These are phyloP conservation scores for Petasospora rhodanensis DNA, from an alignment of 1,139 yeast species.

Conservation along the genomic window DNA sequence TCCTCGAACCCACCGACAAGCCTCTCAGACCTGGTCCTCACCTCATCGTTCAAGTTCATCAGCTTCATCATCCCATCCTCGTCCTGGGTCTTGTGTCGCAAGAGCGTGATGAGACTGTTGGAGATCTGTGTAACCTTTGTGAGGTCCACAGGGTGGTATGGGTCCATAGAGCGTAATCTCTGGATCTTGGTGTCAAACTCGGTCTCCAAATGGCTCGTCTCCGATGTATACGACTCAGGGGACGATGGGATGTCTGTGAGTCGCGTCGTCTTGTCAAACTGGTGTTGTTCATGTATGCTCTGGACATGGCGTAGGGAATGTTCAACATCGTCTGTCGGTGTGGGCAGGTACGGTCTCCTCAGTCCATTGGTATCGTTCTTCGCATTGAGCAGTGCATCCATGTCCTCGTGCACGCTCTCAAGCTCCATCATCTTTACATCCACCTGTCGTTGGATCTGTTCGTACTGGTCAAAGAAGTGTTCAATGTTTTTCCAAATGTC, in stretches of 20 bases:
- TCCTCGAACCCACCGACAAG: constrained; percentile 4
- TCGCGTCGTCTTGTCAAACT: constrained; percentile 1
- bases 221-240: constrained; percentile 17
- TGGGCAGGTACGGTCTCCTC: too few species aligned
- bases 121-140: constrained; percentile 19
- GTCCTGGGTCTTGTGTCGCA: constrained; percentile 13
- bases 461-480: constrained; percentile 5
- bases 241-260: constrained; percentile 18
- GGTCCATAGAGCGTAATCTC: constrained; percentile 9
- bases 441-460: constrained; percentile 5
- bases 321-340: constrained; percentile 18
- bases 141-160: constrained; percentile 11
- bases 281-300: too few species aligned
- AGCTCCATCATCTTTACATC: constrained; percentile 5
- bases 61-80: constrained; percentile 9
- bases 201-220: constrained; percentile 18
- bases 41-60: constrained; percentile 9
- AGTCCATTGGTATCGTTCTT: too few species aligned
- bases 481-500: constrained; percentile 5
- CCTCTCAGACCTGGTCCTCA: constrained; percentile 6
- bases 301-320: neutral
- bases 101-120: constrained; percentile 13
- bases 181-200: constrained; percentile 19
- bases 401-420: constrained; percentile 4
- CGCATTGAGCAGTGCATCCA: constrained; percentile 4